These are phyloP conservation scores for Globisporangium spiculum DNA, from an alignment of 352 stramenopile genomes.

Conservation along the genomic window DNA sequence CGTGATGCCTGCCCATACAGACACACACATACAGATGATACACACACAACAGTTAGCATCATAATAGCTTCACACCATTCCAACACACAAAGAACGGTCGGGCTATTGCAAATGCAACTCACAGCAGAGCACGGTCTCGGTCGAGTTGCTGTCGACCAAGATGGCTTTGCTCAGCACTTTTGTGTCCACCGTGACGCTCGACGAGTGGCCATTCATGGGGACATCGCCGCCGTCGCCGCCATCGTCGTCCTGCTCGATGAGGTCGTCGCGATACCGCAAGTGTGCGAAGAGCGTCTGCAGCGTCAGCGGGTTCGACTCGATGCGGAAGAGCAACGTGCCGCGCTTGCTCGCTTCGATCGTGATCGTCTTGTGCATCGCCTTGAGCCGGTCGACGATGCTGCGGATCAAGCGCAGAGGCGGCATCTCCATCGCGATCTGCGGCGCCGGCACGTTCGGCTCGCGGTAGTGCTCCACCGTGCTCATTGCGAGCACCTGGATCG, in stretches of 20 bases:
- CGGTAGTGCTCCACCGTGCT: constrained; percentile 66
- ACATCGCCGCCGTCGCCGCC: constrained; percentile 20
- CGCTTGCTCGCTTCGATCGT: constrained; percentile 70
- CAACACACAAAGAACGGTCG: neutral
- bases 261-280: constrained; percentile 66
- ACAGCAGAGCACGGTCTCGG: constrained; percentile 75
- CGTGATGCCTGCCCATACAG: constrained; percentile 46
- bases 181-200: constrained; percentile 72
- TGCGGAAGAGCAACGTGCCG: constrained; percentile 65
- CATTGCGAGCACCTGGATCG: constrained; percentile 78
- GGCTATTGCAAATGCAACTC: constrained; percentile 10
- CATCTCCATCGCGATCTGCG: constrained; percentile 83
- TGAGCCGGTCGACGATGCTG: constrained; percentile 71
- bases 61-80: neutral
- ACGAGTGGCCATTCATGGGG: constrained; percentile 23
- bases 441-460: constrained; percentile 72
- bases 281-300: constrained; percentile 79
- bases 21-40: neutral
- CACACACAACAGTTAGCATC: neutral
- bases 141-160: constrained; percentile 64
- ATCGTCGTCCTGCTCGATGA: constrained; percentile 51
- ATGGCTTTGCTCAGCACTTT: constrained; percentile 80
- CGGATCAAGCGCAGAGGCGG: constrained; percentile 59
- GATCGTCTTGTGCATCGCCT: constrained; percentile 71
- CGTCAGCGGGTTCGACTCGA: constrained; percentile 66